A percentile compares a stretch with the other conserved stretches of the same genome.
These are phyloP conservation scores for Scenedesmus sp. DNA, from an alignment of 163 green algal genomes.

Conservation along the genomic window DNA sequence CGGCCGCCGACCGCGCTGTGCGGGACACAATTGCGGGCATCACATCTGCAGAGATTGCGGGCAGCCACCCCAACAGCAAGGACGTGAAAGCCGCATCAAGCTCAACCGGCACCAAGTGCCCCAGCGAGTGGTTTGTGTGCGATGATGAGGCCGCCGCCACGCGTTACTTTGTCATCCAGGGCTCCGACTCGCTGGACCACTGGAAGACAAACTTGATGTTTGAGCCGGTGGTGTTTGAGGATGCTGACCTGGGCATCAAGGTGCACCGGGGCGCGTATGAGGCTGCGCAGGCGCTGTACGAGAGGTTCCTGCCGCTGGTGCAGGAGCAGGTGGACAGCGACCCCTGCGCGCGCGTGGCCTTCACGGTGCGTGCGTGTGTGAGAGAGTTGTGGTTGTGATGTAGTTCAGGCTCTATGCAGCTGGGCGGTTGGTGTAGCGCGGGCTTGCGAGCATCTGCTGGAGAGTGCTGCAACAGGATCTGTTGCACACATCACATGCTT, in stretches of 20 bases:
- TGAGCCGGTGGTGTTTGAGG: conserved; percentile 96
- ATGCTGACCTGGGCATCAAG: conserved; percentile 7
- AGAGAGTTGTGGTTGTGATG: neutral
- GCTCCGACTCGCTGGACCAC: conserved; percentile 89
- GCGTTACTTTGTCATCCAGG: conserved; percentile 83
- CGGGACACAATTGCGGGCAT: conserved; percentile 15
- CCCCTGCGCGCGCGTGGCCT: conserved; percentile 30
- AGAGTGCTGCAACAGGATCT: no score
- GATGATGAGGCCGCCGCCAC: conserved; percentile 53
- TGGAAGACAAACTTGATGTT: conserved; percentile 98
- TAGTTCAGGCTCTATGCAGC: no score
- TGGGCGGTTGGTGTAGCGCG: no score
- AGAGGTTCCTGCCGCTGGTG: conserved; percentile 90
- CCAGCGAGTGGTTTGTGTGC: conserved; percentile 70
- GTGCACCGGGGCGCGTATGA: conserved; percentile 84
- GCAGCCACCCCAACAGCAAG: conserved; percentile 52
- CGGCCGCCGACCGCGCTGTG: neutral
- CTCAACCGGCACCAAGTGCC: conserved; percentile 24
- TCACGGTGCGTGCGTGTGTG: conserved; percentile 27
- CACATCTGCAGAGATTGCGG: conserved; percentile 3
- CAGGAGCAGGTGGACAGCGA: conserved; percentile 73
- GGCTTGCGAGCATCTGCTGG: no score
- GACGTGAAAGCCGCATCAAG: conserved; percentile 49
- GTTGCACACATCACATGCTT: no score
- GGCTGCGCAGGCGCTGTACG: conserved; percentile 88